Conservation (phyloP, 1,284 basidiomycete genomes). For the Austropuccinia psidii region DNA sequence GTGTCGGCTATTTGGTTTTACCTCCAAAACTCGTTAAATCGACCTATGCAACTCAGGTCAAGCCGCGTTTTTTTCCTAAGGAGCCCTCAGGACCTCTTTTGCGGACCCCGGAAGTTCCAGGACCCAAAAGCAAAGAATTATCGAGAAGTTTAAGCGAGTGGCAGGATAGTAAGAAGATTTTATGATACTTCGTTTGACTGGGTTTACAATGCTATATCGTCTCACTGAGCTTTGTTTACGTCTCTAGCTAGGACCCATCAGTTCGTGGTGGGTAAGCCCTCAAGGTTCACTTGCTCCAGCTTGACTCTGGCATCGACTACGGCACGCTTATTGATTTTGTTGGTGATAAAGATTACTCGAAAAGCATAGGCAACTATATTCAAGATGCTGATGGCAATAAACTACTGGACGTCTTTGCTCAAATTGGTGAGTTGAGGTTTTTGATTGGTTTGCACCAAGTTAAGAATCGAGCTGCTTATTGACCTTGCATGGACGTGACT, state of each 20-base stretch:
- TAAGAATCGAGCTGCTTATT: neutral
- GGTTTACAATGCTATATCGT: conserved; percentile 42
- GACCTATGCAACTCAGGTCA: neutral
- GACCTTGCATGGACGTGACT: conserved; percentile 30
- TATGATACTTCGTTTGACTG: conserved; percentile 44
- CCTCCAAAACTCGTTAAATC: no score
- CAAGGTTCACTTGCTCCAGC: neutral
- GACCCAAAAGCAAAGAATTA: conserved; percentile 44
- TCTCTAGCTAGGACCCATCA: conserved; percentile 29
- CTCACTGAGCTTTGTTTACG: neutral
- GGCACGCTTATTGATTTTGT: no score
- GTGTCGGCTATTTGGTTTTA: no score
- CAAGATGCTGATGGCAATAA: conserved; percentile 55
- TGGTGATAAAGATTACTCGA: conserved; percentile 31
- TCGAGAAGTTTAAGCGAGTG: conserved; percentile 46
- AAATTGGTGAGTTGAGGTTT: conserved; percentile 46
- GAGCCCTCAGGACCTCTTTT: conserved; percentile 44
- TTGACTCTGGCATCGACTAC: neutral
- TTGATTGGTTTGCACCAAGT: neutral
- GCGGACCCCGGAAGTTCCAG: conserved; percentile 43
- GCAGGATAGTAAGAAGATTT: conserved; percentile 38
- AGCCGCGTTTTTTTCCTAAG: conserved; percentile 41
- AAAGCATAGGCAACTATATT: conserved; percentile 50
- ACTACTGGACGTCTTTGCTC: conserved; percentile 54
- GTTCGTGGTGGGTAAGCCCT: conserved; percentile 27